phyloP scores from a whole-genome alignment of 2,329 filamentous ascomycete genomes.

The Cladosporium oxysporum region DNA sequence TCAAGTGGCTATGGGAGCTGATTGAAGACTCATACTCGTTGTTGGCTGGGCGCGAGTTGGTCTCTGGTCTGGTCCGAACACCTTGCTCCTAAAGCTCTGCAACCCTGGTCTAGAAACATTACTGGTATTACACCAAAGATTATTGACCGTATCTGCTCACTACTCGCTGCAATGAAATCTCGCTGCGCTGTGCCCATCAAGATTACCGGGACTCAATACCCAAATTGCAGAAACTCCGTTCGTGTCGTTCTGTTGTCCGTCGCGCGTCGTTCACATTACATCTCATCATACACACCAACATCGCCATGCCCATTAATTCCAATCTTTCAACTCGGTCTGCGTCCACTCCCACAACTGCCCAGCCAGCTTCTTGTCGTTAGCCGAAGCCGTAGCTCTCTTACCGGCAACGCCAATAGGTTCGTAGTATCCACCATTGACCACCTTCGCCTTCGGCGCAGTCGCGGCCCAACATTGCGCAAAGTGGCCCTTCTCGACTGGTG shows the following conservation, averaged over 20 bases:
- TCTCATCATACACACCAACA: neutral
- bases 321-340: conserved; percentile 27
- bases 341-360: conserved; percentile 40
- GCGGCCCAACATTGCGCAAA: conserved; percentile 29
- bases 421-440: conserved; percentile 40
- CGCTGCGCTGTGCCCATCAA: neutral
- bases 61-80: neutral
- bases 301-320: neutral
- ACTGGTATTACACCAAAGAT: neutral
- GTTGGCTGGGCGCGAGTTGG: neutral
- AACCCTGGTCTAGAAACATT: neutral
- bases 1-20: neutral
- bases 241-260: neutral
- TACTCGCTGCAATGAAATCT: neutral
- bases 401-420: conserved; percentile 39
- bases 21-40: neutral
- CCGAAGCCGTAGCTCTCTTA: conserved; percentile 29
- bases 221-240: neutral
- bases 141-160: neutral
- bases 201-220: neutral
- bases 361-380: conserved; percentile 35
- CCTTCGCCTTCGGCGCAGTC: conserved; percentile 20
- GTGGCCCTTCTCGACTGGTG: conserved; percentile 29
- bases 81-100: neutral
- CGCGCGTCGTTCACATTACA: neutral